Evolutionary conservation across 2,329 filamentous ascomycete genomes (phyloP), one percentile per base, ranked within the genome.

Genomic region (Fusarium nematophilum): DNA sequence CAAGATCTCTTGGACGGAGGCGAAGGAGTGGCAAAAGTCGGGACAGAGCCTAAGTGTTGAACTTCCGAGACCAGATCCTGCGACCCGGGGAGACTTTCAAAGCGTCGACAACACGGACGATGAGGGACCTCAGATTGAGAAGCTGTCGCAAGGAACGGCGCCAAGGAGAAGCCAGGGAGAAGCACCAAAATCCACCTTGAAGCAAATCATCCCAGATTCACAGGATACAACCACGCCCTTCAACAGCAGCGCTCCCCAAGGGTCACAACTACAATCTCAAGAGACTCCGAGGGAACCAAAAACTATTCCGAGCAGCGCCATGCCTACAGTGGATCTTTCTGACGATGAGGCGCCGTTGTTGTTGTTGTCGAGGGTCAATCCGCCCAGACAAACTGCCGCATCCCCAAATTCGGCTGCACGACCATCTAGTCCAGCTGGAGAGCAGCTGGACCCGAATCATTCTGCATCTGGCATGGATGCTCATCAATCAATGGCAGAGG

Each of bases 271-370:
- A 14, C 44, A 54, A 34, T 4, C 38, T 6, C 53, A 43, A 10
- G 36, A 40, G 6, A 26, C 31, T 3, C 5, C 30, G 3, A 13
- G 9, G 4, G 34, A 29, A 4, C 14, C 23, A 11, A 21, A 27
- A 9, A 7, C 13, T 25, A 18, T 33, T 1, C 14, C 9, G 27
- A 11, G 29, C 9, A 29, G 50, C 33, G 15, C 27, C 3, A 39
- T 53, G 14, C 44, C 65, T n/a, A 51, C 62, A 2, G 68, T 65
- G 44, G 61, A 63, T 5, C 67, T 77, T 6, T 77, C 75, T 5
- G 74, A 77, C 40, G 75, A 77, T 14, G 75, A 77, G 48, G 66
- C 70, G 11, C 74, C 74, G 0, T 49, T 75, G n/a, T 33, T 67
- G n/a, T 33, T 67, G 10, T 45, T 70, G 17, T 53, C 60, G 5